phyloP scores from a whole-genome alignment of 2,329 filamentous ascomycete species.

The Tolypocladium cylindrosporum region DNA sequence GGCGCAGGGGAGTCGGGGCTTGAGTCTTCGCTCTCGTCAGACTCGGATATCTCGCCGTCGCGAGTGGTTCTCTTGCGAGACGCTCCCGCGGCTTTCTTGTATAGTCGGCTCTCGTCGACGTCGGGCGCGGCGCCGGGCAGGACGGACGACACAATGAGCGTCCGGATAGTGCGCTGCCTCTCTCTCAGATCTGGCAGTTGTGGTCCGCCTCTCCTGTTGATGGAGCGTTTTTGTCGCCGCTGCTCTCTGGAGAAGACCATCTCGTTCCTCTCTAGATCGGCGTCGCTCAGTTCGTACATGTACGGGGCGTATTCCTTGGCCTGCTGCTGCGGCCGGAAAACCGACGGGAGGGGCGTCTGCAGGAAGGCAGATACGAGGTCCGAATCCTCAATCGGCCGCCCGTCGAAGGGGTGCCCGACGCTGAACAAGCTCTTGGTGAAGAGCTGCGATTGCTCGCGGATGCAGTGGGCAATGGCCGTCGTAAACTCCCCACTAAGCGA shows the following conservation, averaged over 20 bases:
- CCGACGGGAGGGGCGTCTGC: constrained; percentile 67
- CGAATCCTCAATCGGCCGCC: constrained; percentile 82
- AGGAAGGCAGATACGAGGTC: constrained; percentile 82
- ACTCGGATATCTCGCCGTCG: constrained; percentile 71
- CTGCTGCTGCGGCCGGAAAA: constrained; percentile 84
- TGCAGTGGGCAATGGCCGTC: constrained; percentile 94
- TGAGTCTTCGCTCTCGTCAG: constrained; percentile 86
- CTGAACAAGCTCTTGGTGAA: constrained; percentile 92
- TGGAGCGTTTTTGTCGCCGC: constrained; percentile 85
- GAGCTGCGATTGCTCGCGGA: constrained; percentile 88
- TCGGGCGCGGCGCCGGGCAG: constrained; percentile 75
- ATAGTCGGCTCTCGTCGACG: constrained; percentile 78
- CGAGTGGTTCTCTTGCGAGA: constrained; percentile 43
- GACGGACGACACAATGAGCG: constrained; percentile 83
- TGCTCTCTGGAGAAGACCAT: constrained; percentile 90
- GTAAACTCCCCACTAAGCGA: constrained; percentile 92
- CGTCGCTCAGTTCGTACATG: constrained; percentile 86
- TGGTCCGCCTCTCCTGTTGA: constrained; percentile 86
- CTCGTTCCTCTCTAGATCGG: constrained; percentile 82
- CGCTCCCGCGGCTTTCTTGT: constrained; percentile 61
- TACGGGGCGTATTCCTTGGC: constrained; percentile 93
- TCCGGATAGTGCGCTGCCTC: constrained; percentile 83
- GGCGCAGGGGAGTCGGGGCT: constrained; percentile 76
- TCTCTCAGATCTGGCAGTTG: constrained; percentile 94
- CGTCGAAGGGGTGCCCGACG: constrained; percentile 89